Evolutionary conservation across 2,329 filamentous ascomycete genomes (phyloP).

Genomic region (Exophiala viscosa): DNA sequence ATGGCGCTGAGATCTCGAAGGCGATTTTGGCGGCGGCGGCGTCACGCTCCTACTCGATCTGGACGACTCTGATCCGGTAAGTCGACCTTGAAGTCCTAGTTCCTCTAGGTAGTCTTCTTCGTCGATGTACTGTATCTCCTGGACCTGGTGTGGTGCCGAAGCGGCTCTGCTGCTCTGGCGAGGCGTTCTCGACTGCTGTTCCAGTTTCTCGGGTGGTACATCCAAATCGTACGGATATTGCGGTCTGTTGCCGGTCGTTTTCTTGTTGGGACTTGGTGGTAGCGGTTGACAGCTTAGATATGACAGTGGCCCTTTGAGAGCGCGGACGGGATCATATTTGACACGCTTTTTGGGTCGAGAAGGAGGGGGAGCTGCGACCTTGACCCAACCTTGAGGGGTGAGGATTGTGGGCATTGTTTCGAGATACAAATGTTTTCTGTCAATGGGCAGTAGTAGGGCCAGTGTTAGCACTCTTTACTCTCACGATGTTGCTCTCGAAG

Average conservation of each 20-base stretch:
- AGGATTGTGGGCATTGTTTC: conserved; percentile 21
- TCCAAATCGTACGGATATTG: conserved; percentile 19
- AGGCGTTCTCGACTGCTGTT: conserved; percentile 9
- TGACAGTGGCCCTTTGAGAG: conserved; percentile 16
- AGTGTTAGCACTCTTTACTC: not conserved
- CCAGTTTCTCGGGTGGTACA: conserved; percentile 15
- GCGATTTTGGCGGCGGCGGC: not conserved
- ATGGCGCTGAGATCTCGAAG: not conserved
- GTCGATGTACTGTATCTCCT: not conserved
- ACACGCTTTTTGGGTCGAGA: conserved; percentile 4
- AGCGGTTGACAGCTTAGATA: conserved; percentile 20
- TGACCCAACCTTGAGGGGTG: conserved; percentile 25
- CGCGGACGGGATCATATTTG: conserved; percentile 6
- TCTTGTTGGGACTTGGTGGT: not conserved
- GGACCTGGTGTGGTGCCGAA: conserved; percentile 8
- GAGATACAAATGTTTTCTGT: not conserved
- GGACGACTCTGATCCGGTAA: not conserved
- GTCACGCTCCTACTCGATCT: not conserved
- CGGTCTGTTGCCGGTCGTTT: not conserved
- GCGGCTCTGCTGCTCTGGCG: conserved; percentile 13
- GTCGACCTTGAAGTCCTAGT: too few relatives aligned
- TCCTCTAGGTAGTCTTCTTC: conserved; percentile 1
- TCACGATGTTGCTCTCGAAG: not conserved
- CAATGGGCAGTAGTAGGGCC: not conserved
- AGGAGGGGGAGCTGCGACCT: conserved; percentile 14